Conservation (phyloP, 148 eudicot genomes). For the Amaranthus hypochondriacus region DNA sequence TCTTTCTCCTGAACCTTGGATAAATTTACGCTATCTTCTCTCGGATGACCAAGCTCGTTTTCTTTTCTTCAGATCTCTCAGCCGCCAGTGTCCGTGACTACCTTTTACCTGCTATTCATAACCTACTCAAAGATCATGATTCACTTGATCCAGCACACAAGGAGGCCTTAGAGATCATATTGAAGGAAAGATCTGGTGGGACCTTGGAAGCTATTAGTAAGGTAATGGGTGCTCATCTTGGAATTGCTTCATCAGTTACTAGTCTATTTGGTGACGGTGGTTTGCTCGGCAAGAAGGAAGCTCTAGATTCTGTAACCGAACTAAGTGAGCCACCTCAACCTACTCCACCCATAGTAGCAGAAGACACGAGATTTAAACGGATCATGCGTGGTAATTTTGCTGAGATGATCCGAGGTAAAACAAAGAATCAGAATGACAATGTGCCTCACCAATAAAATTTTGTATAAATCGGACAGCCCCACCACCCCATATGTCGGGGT, state of each 20-base stretch:
- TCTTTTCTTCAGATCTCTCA: slow-evolving; percentile 58
- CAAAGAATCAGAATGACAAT: slow-evolving; percentile 44
- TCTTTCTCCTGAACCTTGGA: background rate
- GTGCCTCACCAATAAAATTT: slow-evolving; percentile 29
- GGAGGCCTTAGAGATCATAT: slow-evolving; percentile 81
- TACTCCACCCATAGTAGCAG: slow-evolving; percentile 35
- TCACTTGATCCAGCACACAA: slow-evolving; percentile 98
- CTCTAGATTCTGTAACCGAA: slow-evolving; percentile 34
- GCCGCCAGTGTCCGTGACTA: slow-evolving; percentile 70
- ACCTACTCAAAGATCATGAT: slow-evolving; percentile 76
- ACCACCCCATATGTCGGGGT: too few relatives aligned
- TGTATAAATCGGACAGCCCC: background rate
- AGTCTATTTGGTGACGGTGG: slow-evolving; percentile 82
- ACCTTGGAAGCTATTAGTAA: slow-evolving; percentile 78
- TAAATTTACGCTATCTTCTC: background rate
- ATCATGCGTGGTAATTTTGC: slow-evolving; percentile 88
- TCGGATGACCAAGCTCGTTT: slow-evolving; percentile 4
- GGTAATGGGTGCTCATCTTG: slow-evolving; percentile 94
- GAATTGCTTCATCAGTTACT: slow-evolving; percentile 70
- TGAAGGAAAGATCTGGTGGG: slow-evolving; percentile 93
- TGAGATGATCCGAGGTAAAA: slow-evolving; percentile 76
- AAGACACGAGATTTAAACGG: slow-evolving; percentile 81
- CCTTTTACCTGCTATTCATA: slow-evolving; percentile 80
- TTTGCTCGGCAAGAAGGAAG: slow-evolving; percentile 71
- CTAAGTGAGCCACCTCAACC: slow-evolving; percentile 43